Percentiles rank a stretch among this genome's conserved stretches.
Conservation (phyloP, 257 asterid genomes). For the Nicotiana attenuata region DNA sequence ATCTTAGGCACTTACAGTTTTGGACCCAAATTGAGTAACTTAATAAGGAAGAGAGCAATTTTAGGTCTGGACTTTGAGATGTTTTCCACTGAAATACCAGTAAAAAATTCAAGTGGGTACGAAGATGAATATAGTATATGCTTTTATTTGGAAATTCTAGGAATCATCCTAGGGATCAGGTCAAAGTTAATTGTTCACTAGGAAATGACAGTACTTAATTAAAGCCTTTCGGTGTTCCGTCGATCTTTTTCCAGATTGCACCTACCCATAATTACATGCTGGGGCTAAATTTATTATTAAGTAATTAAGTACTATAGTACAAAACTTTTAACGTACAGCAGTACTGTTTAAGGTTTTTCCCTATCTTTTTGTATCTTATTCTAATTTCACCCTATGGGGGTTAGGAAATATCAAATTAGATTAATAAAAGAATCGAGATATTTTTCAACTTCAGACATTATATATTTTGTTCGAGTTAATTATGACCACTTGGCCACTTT, state of each 20-base stretch:
- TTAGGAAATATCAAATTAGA: too few relatives aligned
- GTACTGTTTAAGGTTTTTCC: not conserved
- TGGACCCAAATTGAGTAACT: not conserved
- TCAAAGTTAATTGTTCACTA: not conserved
- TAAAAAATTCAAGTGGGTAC: conserved; percentile 9
- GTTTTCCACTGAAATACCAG: conserved; percentile 30
- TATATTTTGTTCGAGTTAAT: too few relatives aligned
- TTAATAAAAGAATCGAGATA: too few relatives aligned
- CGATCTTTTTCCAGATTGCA: not conserved
- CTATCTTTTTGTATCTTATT: too few relatives aligned
- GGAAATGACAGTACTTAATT: not conserved
- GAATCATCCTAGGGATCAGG: conserved; percentile 8
- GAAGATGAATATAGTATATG: not conserved
- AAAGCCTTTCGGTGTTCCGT: not conserved
- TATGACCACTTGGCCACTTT: too few relatives aligned
- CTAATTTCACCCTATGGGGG: too few relatives aligned
- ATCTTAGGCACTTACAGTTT: not conserved
- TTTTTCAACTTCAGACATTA: too few relatives aligned
- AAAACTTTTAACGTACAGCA: not conserved
- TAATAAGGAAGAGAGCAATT: not conserved
- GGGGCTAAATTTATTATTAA: not conserved
- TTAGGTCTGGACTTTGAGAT: conserved; percentile 10
- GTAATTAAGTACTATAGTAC: not conserved
- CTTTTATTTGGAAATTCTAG: not conserved
- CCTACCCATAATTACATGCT: not conserved